Conservation (phyloP, 2,329 filamentous ascomycete species). For the Epichloe baconii region DNA sequence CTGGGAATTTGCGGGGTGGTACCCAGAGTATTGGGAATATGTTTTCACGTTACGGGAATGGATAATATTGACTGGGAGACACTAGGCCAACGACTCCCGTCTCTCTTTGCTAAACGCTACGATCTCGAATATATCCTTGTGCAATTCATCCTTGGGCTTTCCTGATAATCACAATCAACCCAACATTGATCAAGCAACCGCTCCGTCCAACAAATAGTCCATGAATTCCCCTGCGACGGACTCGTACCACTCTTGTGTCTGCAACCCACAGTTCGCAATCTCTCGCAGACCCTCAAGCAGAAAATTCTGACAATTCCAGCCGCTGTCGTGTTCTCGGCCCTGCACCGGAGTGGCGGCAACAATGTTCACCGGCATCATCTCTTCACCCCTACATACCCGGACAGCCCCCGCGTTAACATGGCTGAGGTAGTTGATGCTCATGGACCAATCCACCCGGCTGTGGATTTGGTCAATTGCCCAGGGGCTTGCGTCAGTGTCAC, state of each 20-base stretch:
- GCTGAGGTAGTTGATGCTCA: background rate
- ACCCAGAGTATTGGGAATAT: constrained; percentile 8
- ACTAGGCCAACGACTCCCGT: background rate
- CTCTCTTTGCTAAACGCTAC: background rate
- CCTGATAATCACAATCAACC: background rate
- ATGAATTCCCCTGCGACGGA: background rate
- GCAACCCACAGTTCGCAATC: background rate
- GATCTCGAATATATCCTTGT: background rate
- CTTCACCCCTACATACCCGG: background rate
- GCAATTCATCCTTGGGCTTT: background rate
- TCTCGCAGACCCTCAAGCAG: background rate
- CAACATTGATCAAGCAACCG: background rate
- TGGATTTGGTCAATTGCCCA: background rate
- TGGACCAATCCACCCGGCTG: background rate
- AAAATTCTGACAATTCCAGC: background rate
- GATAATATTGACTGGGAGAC: constrained; percentile 9
- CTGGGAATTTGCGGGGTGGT: constrained; percentile 9
- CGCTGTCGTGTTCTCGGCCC: background rate
- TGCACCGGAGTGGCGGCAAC: background rate
- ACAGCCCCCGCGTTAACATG: background rate
- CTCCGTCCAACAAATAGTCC: background rate
- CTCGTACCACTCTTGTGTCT: background rate
- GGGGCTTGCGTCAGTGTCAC: background rate
- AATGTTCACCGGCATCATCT: background rate
- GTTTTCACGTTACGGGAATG: constrained; percentile 3